Evolutionary conservation across 495 filamentous ascomycete genomes (phyloP), one percentile per base, ranked within the genome.

Genomic region (Pyrenopolyporus hunteri): DNA sequence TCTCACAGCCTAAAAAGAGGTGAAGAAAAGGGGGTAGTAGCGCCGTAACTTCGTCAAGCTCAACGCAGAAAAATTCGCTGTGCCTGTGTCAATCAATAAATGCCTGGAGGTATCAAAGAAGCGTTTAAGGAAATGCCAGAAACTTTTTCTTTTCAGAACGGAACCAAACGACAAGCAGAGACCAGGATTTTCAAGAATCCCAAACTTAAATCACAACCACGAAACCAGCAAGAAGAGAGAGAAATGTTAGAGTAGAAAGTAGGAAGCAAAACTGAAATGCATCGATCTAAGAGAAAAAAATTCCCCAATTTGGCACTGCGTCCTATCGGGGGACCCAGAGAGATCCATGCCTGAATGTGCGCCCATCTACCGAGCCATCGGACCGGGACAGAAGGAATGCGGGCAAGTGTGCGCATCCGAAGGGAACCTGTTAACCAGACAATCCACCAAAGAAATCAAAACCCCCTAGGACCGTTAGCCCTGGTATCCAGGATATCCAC

Each of bases 401-500:
- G 48, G 39, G 44, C 47, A n/a, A 43, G 40, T 36, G 52, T 52
- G 49, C 43, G 31, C 42, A 50, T 58, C 43, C 28, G 40, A 47
- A 48, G 17, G 29, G 37, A 35, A 8, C 22, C 48, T 16, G 53
- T 46, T 28, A 55, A 60, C 52, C 39, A 51, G 51, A 50, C 50
- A n/a, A 11, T 36, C 57, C 45, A 16, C 32, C 31, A 40, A 55
- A 39, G 17, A 55, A 50, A 35, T 51, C 13, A 53, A 42, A n/a
- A 10, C 29, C 31, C 43, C 42, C 29, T 51, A 48, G 7, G n/a
- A 29, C 35, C 14, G 36, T 69, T 80, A 85, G 46, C 82, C 82
- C 67, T 85, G 85, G 66, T 85, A 86, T 32, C 78, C 83, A 58
- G 80, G 78, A 68, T 83, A 85, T 36, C 82, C 83, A 62, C 82